These are phyloP conservation scores for Silene conica DNA, from an alignment of 148 eudicot species.

Conservation along the genomic window DNA sequence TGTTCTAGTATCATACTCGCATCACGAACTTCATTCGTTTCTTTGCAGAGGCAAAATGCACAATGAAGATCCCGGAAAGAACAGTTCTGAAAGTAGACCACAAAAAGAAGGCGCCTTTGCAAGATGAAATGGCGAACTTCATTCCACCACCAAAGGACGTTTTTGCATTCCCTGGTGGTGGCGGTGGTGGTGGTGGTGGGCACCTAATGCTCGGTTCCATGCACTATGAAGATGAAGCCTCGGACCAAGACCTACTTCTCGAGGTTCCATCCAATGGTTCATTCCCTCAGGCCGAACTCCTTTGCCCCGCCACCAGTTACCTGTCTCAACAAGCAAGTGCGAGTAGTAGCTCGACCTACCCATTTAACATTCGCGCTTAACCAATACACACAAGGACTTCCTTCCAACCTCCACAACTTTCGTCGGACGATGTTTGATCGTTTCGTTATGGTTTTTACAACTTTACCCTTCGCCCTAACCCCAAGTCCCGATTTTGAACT, in stretches of 20 bases:
- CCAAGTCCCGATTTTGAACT: conserved; percentile 34
- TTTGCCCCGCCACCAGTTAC: conserved; percentile 49
- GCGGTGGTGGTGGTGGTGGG: conserved; percentile 29
- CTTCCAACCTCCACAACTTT: conserved; percentile 20
- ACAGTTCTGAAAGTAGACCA: conserved; percentile 32
- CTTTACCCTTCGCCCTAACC: conserved; percentile 10
- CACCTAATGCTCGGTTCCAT: conserved; percentile 54
- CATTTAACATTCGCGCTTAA: conserved; percentile 28
- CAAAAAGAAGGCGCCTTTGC: conserved; percentile 42
- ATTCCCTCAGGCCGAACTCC: conserved; percentile 90
- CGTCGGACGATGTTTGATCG: conserved; percentile 29
- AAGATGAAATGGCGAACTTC: conserved; percentile 45
- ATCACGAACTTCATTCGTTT: neutral
- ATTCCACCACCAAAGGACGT: conserved; percentile 43
- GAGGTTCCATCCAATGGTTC: conserved; percentile 76
- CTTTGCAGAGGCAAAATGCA: conserved; percentile 48
- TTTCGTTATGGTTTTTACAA: conserved; percentile 12
- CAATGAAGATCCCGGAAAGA: conserved; percentile 54
- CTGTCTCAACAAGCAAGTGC: conserved; percentile 55
- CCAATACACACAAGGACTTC: conserved; percentile 13
- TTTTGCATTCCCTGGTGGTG: conserved; percentile 42
- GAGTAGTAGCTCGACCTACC: conserved; percentile 56
- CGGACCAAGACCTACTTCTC: conserved; percentile 77
- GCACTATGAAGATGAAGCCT: conserved; percentile 46
- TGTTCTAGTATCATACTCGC: too few species aligned